phyloP scores from a whole-genome alignment of 768 basidiomycete genomes.

The Epithele typhae region DNA sequence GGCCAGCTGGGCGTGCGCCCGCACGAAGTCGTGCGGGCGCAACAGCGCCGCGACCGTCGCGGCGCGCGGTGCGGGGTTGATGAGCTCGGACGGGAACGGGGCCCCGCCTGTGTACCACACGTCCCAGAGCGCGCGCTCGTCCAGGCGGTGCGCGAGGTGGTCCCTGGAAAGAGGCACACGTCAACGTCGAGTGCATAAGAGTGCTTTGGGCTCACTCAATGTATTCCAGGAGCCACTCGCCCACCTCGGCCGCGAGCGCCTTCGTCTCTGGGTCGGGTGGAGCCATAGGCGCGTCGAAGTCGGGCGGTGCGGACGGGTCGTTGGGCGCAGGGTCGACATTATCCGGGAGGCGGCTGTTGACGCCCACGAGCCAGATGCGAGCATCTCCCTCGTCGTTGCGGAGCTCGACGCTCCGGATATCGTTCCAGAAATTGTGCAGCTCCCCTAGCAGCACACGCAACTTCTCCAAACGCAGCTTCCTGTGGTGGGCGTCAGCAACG shows the following conservation, averaged over 20 bases:
- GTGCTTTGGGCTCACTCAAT: slow-evolving; percentile 45
- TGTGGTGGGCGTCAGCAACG: slow-evolving; percentile 14
- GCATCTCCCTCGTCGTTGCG: slow-evolving; percentile 31
- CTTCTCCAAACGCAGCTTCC: slow-evolving; percentile 37
- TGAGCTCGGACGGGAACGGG: slow-evolving; percentile 64
- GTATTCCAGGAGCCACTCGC: slow-evolving; percentile 48
- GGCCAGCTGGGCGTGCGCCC: slow-evolving; percentile 10
- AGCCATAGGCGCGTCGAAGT: not conserved
- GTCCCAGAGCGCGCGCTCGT: slow-evolving; percentile 55
- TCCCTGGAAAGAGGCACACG: slow-evolving; percentile 29
- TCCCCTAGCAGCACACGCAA: slow-evolving; percentile 35
- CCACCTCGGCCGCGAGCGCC: slow-evolving; percentile 27
- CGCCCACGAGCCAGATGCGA: slow-evolving; percentile 15
- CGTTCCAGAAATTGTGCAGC: slow-evolving; percentile 36
- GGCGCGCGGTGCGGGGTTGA: slow-evolving; percentile 68
- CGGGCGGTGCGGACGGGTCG: not conserved
- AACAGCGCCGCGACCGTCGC: slow-evolving; percentile 58
- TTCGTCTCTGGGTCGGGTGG: slow-evolving; percentile 6
- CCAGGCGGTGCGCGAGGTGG: slow-evolving; percentile 41
- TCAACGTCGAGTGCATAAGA: slow-evolving; percentile 1
- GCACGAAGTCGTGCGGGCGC: slow-evolving; percentile 48
- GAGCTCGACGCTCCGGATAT: slow-evolving; percentile 26
- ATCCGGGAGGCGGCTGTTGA: slow-evolving; percentile 10
- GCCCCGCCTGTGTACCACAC: slow-evolving; percentile 68
- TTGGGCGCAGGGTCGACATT: not conserved